A percentile compares a stretch with the other conserved stretches of the same genome.
These are phyloP conservation scores for Pichia cephalocereana DNA, from an alignment of 805 yeast species.

Conservation along the genomic window DNA sequence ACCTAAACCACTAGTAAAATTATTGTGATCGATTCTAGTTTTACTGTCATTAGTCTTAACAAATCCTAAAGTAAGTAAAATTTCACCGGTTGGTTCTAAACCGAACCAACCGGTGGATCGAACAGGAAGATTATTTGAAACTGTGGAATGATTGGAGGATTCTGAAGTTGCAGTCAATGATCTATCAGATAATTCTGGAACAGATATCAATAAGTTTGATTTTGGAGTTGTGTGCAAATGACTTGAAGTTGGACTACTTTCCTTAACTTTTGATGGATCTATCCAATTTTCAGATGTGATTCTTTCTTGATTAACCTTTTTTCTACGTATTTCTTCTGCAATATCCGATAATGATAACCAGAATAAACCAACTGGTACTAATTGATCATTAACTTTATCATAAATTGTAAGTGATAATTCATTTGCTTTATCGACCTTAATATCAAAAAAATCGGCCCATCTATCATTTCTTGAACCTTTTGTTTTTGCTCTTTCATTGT, in stretches of 20 bases:
- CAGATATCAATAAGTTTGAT: neutral
- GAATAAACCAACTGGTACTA: constrained; percentile 81
- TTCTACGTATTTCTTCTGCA: constrained; percentile 89
- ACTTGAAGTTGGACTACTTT: neutral
- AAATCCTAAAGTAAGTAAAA: constrained; percentile 68
- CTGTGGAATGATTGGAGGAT: constrained; percentile 7
- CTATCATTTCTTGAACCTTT: constrained; percentile 66
- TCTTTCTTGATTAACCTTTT: constrained; percentile 66
- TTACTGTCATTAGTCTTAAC: constrained; percentile 47
- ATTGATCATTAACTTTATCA: constrained; percentile 60
- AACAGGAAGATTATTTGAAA: constrained; percentile 8
- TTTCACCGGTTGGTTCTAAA: constrained; percentile 91
- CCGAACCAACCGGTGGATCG: constrained; percentile 73
- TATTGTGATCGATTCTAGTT: constrained; percentile 36
- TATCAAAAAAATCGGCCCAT: constrained; percentile 75
- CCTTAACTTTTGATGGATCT: constrained; percentile 53
- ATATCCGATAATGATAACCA: constrained; percentile 90
- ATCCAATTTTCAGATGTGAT: constrained; percentile 76
- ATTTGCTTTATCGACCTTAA: constrained; percentile 82
- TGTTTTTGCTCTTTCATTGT: constrained; percentile 71
- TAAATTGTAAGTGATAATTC: constrained; percentile 85
- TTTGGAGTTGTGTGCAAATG: neutral
- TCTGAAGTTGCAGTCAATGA: constrained; percentile 1
- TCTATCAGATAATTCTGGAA: neutral
- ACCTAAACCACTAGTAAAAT: constrained; percentile 56